A percentile compares a stretch with the other conserved stretches of the same genome.
These are phyloP conservation scores for Dryas drummondii DNA, from an alignment of 306 rosid species.

Conservation along the genomic window DNA sequence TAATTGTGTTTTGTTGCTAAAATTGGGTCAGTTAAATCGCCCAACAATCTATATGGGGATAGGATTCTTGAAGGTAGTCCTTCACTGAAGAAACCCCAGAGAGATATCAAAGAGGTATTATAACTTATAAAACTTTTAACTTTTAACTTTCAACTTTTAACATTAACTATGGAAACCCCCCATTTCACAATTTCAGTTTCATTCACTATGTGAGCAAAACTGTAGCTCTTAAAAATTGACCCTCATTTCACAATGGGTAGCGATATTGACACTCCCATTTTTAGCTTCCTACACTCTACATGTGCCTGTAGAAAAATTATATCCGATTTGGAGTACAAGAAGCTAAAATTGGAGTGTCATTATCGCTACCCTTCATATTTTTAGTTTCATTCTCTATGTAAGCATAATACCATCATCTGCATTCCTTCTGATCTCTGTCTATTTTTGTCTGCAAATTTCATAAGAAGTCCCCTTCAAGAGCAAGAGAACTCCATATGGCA, in stretches of 20 bases:
- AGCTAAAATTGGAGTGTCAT: no score
- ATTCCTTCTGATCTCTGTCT: neutral
- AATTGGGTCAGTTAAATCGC: slow-evolving; percentile 56
- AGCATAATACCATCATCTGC: slow-evolving; percentile 1
- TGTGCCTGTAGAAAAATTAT: no score
- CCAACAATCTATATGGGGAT: slow-evolving; percentile 52
- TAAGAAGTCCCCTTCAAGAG: slow-evolving; percentile 49
- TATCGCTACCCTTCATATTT: neutral
- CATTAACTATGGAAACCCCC: neutral
- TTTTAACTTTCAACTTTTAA: neutral
- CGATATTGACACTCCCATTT: no score
- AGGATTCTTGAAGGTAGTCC: neutral
- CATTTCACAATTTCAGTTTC: slow-evolving; percentile 11
- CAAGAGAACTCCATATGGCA: slow-evolving; percentile 60
- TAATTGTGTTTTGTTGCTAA: no score
- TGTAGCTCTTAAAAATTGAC: no score
- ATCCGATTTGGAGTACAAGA: no score
- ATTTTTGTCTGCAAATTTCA: neutral
- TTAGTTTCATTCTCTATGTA: slow-evolving; percentile 5
- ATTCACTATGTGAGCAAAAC: neutral
- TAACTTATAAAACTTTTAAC: neutral
- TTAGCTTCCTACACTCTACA: no score
- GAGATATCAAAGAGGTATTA: slow-evolving; percentile 48
- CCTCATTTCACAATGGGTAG: no score
- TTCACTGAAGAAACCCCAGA: no score